Conservation (phyloP, 192 early-diverging fungal genomes). For the Linnemannia exigua region DNA sequence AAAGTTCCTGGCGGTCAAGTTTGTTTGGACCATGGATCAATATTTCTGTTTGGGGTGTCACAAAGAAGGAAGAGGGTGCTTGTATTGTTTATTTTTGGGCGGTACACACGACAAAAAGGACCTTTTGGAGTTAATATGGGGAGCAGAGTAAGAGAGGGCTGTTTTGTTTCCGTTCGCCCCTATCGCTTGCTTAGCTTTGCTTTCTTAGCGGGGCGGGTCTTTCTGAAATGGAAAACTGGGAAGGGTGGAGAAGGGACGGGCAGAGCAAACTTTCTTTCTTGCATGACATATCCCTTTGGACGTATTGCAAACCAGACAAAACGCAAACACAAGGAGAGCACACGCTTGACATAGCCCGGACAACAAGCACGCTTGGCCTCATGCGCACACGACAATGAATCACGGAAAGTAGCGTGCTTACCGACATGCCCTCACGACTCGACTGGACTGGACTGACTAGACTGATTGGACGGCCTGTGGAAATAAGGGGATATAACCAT, state of each 20-base stretch:
- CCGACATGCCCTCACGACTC: background rate
- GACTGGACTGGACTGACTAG: background rate
- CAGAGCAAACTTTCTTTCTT: background rate
- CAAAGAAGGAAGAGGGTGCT: background rate
- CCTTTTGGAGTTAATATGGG: background rate
- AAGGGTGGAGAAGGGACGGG: background rate
- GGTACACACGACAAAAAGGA: background rate
- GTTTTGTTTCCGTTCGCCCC: background rate
- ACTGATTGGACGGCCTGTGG: background rate
- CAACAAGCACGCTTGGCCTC: background rate
- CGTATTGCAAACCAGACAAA: background rate
- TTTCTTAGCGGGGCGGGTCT: background rate
- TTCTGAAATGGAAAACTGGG: background rate
- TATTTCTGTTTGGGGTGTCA: background rate
- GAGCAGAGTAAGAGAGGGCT: too few species aligned
- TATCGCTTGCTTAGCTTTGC: background rate
- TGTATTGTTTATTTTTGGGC: background rate
- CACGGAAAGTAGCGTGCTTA: background rate
- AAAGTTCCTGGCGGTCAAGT: background rate
- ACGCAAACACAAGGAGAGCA: background rate
- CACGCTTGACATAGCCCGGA: background rate
- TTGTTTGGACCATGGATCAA: background rate
- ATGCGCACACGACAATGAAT: background rate
- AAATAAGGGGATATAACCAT: too few species aligned
- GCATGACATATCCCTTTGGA: background rate